Percentiles rank a stretch among this genome's conserved stretches.
Evolutionary conservation across 140 eudicot species (phyloP).

Genomic region (Erigeron philadelphicus): DNA sequence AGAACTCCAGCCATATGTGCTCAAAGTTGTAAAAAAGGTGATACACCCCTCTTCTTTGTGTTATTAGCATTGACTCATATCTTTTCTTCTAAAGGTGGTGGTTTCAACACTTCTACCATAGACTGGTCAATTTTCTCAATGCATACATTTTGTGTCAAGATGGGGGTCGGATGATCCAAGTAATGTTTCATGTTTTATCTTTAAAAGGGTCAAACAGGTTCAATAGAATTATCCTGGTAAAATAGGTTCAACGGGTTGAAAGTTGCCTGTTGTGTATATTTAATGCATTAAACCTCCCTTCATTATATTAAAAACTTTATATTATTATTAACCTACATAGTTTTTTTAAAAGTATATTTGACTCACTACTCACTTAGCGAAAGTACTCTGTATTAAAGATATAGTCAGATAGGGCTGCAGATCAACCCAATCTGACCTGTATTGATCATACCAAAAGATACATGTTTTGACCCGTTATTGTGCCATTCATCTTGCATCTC

Average conservation of each 20-base stretch:
- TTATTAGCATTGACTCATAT: neutral
- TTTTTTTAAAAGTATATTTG: neutral
- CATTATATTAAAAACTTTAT: neutral
- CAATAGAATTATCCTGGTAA: neutral
- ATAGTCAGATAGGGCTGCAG: neutral
- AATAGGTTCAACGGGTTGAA: neutral
- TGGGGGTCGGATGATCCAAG: too few relatives aligned
- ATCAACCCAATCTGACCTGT: neutral
- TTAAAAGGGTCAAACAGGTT: neutral
- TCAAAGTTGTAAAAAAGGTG: slow-evolving; percentile 90
- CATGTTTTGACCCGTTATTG: neutral
- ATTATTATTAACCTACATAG: neutral
- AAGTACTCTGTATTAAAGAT: neutral
- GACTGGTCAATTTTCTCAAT: neutral
- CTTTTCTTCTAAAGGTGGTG: neutral
- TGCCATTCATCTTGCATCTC: neutral
- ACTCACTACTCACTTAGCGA: neutral
- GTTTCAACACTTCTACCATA: neutral
- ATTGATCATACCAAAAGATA: neutral
- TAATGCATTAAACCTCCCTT: neutral
- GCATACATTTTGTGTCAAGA: too few relatives aligned
- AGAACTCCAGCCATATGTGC: slow-evolving; percentile 94
- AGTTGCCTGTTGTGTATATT: neutral
- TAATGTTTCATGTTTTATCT: neutral
- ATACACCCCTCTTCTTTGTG: neutral